Evolutionary conservation across 306 rosid species (phyloP), one percentile per base, ranked within the genome.

Genomic region (Fragaria iinumae): DNA sequence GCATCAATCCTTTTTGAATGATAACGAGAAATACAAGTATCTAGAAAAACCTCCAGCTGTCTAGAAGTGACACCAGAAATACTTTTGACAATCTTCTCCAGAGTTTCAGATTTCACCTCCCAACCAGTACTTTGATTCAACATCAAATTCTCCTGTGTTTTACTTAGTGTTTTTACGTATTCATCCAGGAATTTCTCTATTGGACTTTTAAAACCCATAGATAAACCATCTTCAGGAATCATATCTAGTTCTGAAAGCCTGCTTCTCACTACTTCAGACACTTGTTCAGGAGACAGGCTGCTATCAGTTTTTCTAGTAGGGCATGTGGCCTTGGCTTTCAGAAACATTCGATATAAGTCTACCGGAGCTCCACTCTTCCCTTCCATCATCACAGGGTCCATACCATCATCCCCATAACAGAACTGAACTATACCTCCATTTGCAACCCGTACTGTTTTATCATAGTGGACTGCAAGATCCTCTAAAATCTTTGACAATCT

Each of bases 301-400:
- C 79, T 50, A 17, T 17, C 53, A 47, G 0, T 74, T 60, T 84
- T 87, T 66, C 78, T 81, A 53, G 77, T 80, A 68, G 96, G 97
- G 72, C 94, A 90, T 17, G 87, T 84, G 74, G 97, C 98, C 98
- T 94, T 90, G 81, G 91, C 84, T 85, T 86, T 90, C 77, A 88
- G 41, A 82, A 91, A 84, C 81, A 94, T 71, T 43, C 96, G 87
- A 6, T 86, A 88, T 73, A 94, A 94, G 81, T 94, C 91, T 77
- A 94, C 80, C 49, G 98, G 97, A 69, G 91, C 87, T 79, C 98
- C 98, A 81, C 78, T 41, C 76, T 90, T 82, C 77, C 95, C 98
- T 86, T 94, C 98, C 98, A 94, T 94, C 79, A 82, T 83, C 36
- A 85, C 91, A 49, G 98, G 98, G 83, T 94, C 97, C 98, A 94